These are phyloP conservation scores for Apiotrichum akiyoshidainum DNA, from an alignment of 1,284 basidiomycete species.

Conservation along the genomic window DNA sequence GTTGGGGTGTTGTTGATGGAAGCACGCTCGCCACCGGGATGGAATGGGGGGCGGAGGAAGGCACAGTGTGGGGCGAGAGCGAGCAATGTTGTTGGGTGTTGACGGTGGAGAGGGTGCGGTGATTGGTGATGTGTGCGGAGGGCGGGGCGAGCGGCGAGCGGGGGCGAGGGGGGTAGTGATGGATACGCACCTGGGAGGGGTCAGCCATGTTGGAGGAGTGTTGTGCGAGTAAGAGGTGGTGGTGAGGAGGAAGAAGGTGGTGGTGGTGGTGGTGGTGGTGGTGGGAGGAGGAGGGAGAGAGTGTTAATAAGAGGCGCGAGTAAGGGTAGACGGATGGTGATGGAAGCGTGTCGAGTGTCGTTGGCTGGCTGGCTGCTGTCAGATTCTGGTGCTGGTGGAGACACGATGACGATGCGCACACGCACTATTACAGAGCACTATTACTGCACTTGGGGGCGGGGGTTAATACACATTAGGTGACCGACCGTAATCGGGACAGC, in stretches of 20 bases:
- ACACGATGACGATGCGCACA: conserved; percentile 6
- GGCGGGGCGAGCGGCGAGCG: too few relatives aligned
- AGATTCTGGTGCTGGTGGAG: too few relatives aligned
- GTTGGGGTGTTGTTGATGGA: too few relatives aligned
- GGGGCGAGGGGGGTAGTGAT: conserved; percentile 14
- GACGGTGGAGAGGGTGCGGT: neutral
- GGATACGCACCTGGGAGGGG: conserved; percentile 20
- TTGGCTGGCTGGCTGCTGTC: neutral
- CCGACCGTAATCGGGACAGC: too few relatives aligned
- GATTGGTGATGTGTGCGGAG: neutral
- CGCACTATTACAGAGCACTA: too few relatives aligned
- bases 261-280: too few relatives aligned
- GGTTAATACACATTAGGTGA: too few relatives aligned
- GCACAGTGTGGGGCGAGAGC: neutral
- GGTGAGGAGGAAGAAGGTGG: neutral
- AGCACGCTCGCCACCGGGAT: neutral
- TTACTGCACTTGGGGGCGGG: too few relatives aligned
- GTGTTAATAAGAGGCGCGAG: neutral
- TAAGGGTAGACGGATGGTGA: neutral
- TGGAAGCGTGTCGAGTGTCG: neutral
- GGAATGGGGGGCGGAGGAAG: neutral
- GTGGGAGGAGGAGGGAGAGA: neutral
- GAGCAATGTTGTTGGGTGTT: neutral
- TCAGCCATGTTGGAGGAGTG: conserved; percentile 18
- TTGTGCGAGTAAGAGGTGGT: neutral